phyloP scores from a whole-genome alignment of 305 asterid genomes.

The Rubia tinctorum region DNA sequence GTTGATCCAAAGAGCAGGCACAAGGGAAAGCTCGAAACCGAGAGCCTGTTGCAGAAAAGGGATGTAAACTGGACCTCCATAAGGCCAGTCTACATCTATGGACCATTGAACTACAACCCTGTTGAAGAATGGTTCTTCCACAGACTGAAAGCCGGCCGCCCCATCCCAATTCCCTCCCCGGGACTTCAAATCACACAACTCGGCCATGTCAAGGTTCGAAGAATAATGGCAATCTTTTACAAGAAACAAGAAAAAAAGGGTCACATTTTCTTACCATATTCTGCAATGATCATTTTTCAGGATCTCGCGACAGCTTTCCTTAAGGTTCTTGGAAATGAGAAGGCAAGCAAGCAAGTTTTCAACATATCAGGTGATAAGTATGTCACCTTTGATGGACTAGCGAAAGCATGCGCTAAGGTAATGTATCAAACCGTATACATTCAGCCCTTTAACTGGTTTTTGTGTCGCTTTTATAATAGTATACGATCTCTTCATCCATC shows the following conservation, averaged over 20 bases:
- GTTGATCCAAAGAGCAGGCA: slow-evolving; percentile 99
- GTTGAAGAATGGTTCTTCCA: slow-evolving; percentile 99
- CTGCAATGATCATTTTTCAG: slow-evolving; percentile 30
- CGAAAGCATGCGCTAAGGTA: slow-evolving; percentile 96
- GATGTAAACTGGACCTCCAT: slow-evolving; percentile 88
- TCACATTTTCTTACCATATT: too few species aligned
- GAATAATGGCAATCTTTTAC: neutral
- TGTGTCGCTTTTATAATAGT: neutral
- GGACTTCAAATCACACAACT: slow-evolving; percentile 94
- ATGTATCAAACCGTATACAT: slow-evolving; percentile 2
- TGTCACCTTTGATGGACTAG: slow-evolving; percentile 94
- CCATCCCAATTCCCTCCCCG: slow-evolving; percentile 87
- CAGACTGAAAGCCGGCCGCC: slow-evolving; percentile 94
- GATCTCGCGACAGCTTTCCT: slow-evolving; percentile 86
- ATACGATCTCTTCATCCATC: neutral
- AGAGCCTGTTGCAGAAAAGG: slow-evolving; percentile 63
- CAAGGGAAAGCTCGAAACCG: slow-evolving; percentile 98
- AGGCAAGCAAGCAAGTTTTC: slow-evolving; percentile 82
- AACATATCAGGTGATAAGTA: slow-evolving; percentile 95
- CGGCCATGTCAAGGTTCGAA: slow-evolving; percentile 90
- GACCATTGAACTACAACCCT: slow-evolving; percentile 96
- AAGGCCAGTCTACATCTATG: slow-evolving; percentile 95
- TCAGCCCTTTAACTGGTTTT: neutral
- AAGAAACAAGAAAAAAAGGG: neutral
- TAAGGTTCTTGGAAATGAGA: slow-evolving; percentile 85